Base-by-base conservation (phyloP, 495 filamentous ascomycete species). In the Trichoderma gamsii region DNA sequence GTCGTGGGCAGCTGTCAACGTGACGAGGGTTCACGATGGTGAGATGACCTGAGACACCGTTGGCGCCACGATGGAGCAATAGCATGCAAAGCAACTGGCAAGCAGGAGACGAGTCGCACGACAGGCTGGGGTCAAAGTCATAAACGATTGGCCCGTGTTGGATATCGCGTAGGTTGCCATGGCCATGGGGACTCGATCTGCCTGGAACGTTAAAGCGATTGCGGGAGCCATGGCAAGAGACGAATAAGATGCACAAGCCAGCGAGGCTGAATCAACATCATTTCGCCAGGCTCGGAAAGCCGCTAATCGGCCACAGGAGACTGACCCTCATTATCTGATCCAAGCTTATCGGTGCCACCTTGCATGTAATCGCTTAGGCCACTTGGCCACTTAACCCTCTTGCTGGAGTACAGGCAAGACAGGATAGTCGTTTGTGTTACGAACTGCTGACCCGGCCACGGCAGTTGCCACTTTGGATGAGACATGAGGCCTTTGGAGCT, bases 151-250 rank as follows among this genome's bases (percentile, higher is more conserved):
- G 56, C 56, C 56, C 32, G 56, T 8, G 25, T 61, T 61, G 23
- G 27, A 61, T 56, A 11, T 12, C 0, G 51, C 51, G 18, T n/a
- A 25, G 18, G 18, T 61, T 21, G 15, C 56, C 3, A 27, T 15
- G 52, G 21, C 51, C n/a, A 1, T 1, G 51, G 51, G 51, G n/a
- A 11, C 51, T 11, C n/a, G n/a, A 23, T 23, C 32, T 29, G 23
- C 32, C 56, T 61, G 56, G 56, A 61, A 61, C 56, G 56, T 61
- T 61, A 25, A 61, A 61, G 56, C 56, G 7, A 32, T 29, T 9
- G 23, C 35, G 35, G 35, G 35, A 38, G 35, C 35, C 35, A 38
- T 38, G 35, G 35, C 0, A 38, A 38, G 35, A 38, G 35, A 38
- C 35, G 49, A 52, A 21, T 18, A 18, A 25, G 51, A 56, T 56